These are phyloP conservation scores for Tetrahymena thermophila DNA, from an alignment of 73 alveolate species.

Conservation along the genomic window DNA sequence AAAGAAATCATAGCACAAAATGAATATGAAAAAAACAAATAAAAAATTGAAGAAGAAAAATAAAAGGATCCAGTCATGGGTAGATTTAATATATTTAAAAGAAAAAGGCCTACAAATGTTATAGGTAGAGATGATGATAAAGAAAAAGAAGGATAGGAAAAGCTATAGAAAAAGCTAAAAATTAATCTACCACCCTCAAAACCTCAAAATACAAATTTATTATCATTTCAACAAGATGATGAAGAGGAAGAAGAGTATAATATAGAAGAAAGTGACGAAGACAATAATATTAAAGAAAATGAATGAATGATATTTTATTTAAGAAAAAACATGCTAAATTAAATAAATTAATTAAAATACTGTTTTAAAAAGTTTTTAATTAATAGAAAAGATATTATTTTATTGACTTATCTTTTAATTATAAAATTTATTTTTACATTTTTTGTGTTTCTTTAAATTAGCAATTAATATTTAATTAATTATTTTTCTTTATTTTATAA, in stretches of 20 bases:
- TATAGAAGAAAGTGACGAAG: not conserved
- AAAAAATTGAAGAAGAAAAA: not conserved
- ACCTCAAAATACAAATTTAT: not conserved
- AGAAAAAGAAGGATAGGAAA: not conserved
- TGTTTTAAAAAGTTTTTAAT: too few species aligned
- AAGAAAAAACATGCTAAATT: not conserved
- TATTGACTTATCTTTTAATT: too few species aligned
- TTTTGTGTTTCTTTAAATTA: too few species aligned
- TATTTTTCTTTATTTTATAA: too few species aligned
- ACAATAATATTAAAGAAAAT: not conserved
- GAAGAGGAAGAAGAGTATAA: not conserved
- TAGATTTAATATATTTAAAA: not conserved
- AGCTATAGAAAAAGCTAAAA: not conserved
- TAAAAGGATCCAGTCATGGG: not conserved
- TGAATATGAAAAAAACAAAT: not conserved
- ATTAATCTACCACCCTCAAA: not conserved
- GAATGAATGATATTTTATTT: not conserved
- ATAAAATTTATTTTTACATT: too few species aligned
- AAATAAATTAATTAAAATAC: not conserved
- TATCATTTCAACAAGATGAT: not conserved
- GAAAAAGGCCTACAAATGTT: not conserved
- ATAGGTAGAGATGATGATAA: not conserved
- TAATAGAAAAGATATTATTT: too few species aligned
- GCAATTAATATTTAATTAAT: too few species aligned
- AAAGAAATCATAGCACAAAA: conserved; percentile 14